These are phyloP conservation scores for Hsuehochloa calcarea DNA, from an alignment of 176 grass and related monocot species.

Conservation along the genomic window DNA sequence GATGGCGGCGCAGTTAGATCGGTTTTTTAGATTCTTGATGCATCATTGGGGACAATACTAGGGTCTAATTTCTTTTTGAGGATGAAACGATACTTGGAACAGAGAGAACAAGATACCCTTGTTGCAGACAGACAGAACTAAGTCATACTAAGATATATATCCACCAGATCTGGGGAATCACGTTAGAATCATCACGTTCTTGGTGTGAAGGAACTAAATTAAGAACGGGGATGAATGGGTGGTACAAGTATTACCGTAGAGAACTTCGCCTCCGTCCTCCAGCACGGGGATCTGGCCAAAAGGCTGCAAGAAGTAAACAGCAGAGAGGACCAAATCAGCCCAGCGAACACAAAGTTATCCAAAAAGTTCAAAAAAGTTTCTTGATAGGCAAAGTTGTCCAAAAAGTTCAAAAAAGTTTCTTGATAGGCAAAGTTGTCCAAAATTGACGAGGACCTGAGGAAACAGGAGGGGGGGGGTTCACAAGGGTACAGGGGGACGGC, in stretches of 20 bases:
- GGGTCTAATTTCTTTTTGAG: not conserved
- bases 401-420: no score
- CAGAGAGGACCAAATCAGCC: not conserved
- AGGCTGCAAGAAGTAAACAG: constrained; percentile 50
- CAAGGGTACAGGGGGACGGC: not conserved
- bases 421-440: not conserved
- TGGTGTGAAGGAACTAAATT: not conserved
- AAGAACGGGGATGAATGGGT: not conserved
- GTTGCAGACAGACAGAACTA: not conserved
- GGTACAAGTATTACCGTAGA: constrained; percentile 47
- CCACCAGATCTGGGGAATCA: not conserved
- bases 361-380: not conserved
- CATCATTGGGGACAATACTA: not conserved
- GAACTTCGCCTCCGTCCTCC: constrained; percentile 59
- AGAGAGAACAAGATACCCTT: not conserved
- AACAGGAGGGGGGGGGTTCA: not conserved
- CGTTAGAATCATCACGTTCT: not conserved
- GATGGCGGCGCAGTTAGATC: no score
- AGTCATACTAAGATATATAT: not conserved
- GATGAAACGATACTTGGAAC: not conserved
- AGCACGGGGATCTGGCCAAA: constrained; percentile 86
- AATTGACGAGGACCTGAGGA: not conserved
- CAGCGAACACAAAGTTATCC: not conserved
- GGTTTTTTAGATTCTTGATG: no score
- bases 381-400: not conserved